Evolutionary conservation across 1,139 yeast species (phyloP).

Genomic region (Yamadazyma diospyri): DNA sequence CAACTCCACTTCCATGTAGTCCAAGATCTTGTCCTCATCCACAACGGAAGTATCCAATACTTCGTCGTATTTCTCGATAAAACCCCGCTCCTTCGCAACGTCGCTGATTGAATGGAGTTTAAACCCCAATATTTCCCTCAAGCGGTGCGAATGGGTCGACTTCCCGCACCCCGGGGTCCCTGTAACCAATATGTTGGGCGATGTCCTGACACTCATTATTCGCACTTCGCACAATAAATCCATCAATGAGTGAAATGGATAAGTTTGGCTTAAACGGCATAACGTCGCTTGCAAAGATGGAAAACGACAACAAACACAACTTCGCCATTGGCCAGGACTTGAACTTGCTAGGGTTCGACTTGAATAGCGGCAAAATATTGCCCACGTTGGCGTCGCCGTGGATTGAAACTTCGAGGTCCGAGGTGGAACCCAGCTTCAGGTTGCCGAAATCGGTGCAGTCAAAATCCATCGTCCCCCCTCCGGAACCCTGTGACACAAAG

Average conservation of each 20-base stretch:
- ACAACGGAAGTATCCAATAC: constrained; percentile 83
- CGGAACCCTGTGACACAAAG: constrained; percentile 57
- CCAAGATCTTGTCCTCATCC: constrained; percentile 85
- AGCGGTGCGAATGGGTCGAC: constrained; percentile 63
- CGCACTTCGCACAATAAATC: constrained; percentile 1
- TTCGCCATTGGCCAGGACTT: constrained; percentile 86
- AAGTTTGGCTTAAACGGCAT: constrained; percentile 77
- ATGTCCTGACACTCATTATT: constrained; percentile 24
- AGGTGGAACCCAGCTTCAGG: constrained; percentile 79
- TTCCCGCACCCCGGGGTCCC: constrained; percentile 99
- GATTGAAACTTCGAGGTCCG: constrained; percentile 86
- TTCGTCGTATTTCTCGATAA: constrained; percentile 83
- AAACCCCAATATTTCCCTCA: constrained; percentile 21
- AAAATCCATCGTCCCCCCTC: constrained; percentile 42
- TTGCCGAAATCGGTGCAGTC: constrained; percentile 59
- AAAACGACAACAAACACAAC: constrained; percentile 59
- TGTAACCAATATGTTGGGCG: constrained; percentile 83
- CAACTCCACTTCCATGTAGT: constrained; percentile 72
- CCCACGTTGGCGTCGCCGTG: constrained; percentile 87
- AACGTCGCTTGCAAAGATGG: constrained; percentile 64
- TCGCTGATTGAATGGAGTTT: constrained; percentile 72
- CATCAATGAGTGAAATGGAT: constrained; percentile 32
- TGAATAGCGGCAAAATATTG: constrained; percentile 50
- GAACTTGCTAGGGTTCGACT: constrained; percentile 67
- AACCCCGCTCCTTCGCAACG: constrained; percentile 71